Base-by-base conservation (phyloP, 2,329 filamentous ascomycete species). In the Ophiocordyceps polyrhachis-furcata region DNA sequence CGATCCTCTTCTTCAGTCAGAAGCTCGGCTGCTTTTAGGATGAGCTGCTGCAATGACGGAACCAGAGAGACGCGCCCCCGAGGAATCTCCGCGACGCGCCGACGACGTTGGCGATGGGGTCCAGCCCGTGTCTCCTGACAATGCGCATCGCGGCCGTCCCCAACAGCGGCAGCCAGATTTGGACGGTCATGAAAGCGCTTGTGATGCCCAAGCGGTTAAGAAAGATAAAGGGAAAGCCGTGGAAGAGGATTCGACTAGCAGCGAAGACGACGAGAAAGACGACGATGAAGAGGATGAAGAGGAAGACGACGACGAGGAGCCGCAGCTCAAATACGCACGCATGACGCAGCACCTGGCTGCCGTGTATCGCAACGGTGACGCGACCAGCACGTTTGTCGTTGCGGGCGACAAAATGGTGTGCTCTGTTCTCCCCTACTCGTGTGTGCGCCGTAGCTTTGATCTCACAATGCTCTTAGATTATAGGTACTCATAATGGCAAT, bases 401-500 rank as follows among this genome's bases (percentile, higher is more conserved):
- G 83, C 83, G 38, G 89, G 89, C 44, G 89, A 98, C 68, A 96
- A 96, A 68, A 93, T 96, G 89, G 85, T 89, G 70, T 55, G 68
- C 28, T 14, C 28, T 14, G n/a, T 19, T 23, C 45, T 31, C 25
- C 43, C 28, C 40, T 44, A 44, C 50, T 60, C 41, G 49, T 48
- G 43, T 40, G 5, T 44, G 20, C 11, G 14, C 25, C 12, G 8
- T 11, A 17, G n/a, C n/a, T 17, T 20, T 17, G 15, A 12, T 38
- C 35, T 38, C n/a, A 38, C 47, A 46, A 63, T 48, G 48, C 55
- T 51, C 63, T n/a, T 38, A 89, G 83, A 81, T 95, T 49, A 70
- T 93, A 53, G 91, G 89, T 51, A 95, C 91, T 29, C 89, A 98
- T 61, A 94, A 93, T 64, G 91, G 91, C 55, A 94, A 91, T 56